Conservation (phyloP, 257 asterid species). For the Solanum paucissectum region DNA sequence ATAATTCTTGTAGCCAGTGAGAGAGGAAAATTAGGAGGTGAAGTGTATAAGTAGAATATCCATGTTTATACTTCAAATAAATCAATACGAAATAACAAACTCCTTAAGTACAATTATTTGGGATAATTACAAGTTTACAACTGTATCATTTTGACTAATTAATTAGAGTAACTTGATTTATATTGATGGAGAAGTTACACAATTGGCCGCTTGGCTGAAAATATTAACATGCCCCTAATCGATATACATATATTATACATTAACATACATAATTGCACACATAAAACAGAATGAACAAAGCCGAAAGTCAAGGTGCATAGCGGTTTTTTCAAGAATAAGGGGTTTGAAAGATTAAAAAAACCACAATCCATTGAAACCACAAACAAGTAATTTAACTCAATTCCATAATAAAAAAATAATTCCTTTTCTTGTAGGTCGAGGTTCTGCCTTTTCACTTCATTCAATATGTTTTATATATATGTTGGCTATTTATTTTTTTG, state of each 20-base stretch:
- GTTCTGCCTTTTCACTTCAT: neutral
- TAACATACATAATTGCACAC: neutral
- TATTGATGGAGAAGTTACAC: neutral
- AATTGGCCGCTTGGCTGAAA: neutral
- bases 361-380: neutral
- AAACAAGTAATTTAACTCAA: neutral
- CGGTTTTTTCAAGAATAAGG: neutral
- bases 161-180: neutral
- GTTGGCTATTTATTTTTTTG: neutral
- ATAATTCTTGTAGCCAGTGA: neutral
- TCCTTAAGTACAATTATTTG: neutral
- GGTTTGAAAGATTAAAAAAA: neutral
- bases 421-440: neutral
- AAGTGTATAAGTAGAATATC: neutral
- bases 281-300: neutral
- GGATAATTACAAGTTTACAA: neutral
- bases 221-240: neutral
- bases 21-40: neutral
- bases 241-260: neutral
- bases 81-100: conserved; percentile 1
- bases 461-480: neutral
- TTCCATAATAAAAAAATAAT: too few relatives aligned
- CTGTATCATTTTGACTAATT: neutral
- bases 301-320: neutral
- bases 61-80: neutral